Conservation (phyloP, 768 basidiomycete species). For the Termitomyces sp. region DNA sequence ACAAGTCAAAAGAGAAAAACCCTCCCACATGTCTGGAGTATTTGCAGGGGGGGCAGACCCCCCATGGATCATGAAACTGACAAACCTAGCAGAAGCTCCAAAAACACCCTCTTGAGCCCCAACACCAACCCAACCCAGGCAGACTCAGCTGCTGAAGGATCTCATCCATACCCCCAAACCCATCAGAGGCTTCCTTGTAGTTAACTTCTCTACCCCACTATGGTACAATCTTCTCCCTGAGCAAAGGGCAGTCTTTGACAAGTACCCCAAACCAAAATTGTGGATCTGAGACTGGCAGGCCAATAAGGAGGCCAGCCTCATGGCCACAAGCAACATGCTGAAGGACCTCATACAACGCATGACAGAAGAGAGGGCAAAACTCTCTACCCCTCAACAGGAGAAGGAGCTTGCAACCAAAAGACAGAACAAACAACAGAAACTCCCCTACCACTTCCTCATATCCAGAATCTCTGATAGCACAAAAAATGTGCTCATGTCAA, state of each 20-base stretch:
- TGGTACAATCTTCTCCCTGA: neutral
- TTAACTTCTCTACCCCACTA: neutral
- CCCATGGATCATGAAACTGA: too few species aligned
- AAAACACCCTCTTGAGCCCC: too few species aligned
- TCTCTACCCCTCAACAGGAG: neutral
- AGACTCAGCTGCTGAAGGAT: neutral
- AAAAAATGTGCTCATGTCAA: too few species aligned
- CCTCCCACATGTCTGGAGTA: too few species aligned
- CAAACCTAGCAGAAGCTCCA: too few species aligned
- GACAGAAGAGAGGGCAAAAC: neutral
- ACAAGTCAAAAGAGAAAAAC: too few species aligned
- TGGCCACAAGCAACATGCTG: neutral
- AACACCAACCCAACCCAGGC: too few species aligned
- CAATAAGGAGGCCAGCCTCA: too few species aligned
- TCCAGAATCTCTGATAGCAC: neutral
- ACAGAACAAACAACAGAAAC: neutral
- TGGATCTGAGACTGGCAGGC: neutral
- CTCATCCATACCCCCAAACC: neutral
- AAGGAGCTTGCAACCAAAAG: neutral
- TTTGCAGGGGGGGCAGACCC: too few species aligned
- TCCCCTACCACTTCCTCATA: neutral
- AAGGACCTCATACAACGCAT: neutral
- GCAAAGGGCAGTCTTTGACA: neutral
- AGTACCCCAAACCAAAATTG: neutral
- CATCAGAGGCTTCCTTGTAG: neutral